A percentile compares a stretch with the other conserved stretches of the same genome.
phyloP scores from a whole-genome alignment of 257 asterid genomes.

The Eucommia ulmoides region DNA sequence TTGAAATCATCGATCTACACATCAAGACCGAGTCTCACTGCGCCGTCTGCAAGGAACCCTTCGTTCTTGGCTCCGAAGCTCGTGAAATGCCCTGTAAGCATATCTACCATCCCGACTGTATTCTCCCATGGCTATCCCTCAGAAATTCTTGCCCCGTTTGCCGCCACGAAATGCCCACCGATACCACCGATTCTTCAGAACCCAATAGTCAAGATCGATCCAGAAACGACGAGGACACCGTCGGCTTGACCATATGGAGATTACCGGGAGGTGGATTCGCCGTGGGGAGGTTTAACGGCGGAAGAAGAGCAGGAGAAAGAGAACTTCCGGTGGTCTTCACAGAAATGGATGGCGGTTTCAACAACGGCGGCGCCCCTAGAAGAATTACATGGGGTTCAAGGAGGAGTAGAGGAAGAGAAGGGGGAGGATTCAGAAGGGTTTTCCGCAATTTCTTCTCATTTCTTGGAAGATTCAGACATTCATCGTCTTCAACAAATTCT shows the following conservation, averaged over 20 bases:
- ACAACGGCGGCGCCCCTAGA: slow-evolving; percentile 54
- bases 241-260: slow-evolving; percentile 82
- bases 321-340: slow-evolving; percentile 86
- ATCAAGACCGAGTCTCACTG: slow-evolving; percentile 44
- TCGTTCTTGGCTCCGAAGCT: slow-evolving; percentile 51
- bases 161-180: slow-evolving; percentile 57
- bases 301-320: slow-evolving; percentile 73
- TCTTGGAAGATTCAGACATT: slow-evolving; percentile 40
- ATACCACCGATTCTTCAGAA: slow-evolving; percentile 13
- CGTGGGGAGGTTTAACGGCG: slow-evolving; percentile 78
- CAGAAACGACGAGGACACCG: slow-evolving; percentile 42
- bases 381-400: slow-evolving; percentile 70
- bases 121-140: slow-evolving; percentile 68
- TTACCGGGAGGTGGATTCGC: slow-evolving; percentile 92
- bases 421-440: slow-evolving; percentile 50
- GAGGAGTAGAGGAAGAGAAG: slow-evolving; percentile 36
- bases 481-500: no score
- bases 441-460: slow-evolving; percentile 45
- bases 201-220: slow-evolving; percentile 21
- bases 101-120: slow-evolving; percentile 72
- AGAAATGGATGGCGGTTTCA: slow-evolving; percentile 85
- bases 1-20: slow-evolving; percentile 38
- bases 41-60: slow-evolving; percentile 80
- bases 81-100: slow-evolving; percentile 93
- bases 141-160: slow-evolving; percentile 85